Evolutionary conservation across 139 green algal genomes (phyloP).

Genomic region (Zygnema cylindricum): DNA sequence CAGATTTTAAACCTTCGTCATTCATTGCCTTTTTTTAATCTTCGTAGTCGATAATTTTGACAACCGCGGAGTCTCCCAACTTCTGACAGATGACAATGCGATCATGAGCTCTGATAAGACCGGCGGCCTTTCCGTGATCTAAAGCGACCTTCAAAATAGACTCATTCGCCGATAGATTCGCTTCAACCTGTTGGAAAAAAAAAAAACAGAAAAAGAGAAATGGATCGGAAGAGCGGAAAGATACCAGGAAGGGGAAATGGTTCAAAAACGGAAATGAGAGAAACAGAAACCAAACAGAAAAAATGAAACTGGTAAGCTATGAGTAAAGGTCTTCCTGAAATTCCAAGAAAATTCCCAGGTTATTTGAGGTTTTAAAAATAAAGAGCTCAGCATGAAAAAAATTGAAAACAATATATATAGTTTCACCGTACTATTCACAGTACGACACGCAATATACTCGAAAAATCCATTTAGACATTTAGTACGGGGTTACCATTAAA

Average conservation of each 20-base stretch:
- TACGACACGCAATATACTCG: too few species aligned
- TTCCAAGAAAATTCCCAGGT: too few species aligned
- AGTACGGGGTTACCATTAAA: too few species aligned
- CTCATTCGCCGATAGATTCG: slow-evolving; percentile 46
- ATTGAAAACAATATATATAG: too few species aligned
- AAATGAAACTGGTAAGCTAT: too few species aligned
- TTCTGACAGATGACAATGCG: slow-evolving; percentile 58
- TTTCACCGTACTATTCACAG: too few species aligned
- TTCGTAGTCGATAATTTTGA: slow-evolving; percentile 57
- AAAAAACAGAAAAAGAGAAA: background rate
- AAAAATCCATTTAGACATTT: too few species aligned
- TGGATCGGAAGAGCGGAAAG: background rate
- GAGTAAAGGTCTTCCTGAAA: too few species aligned
- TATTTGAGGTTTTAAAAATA: too few species aligned
- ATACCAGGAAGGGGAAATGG: background rate
- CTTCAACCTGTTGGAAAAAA: background rate
- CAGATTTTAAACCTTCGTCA: too few species aligned
- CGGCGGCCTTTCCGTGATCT: slow-evolving; percentile 37
- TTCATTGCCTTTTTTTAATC: background rate
- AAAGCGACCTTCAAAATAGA: slow-evolving; percentile 57
- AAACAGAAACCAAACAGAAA: too few species aligned
- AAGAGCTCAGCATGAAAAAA: too few species aligned
- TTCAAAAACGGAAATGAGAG: background rate
- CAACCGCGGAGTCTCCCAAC: slow-evolving; percentile 56
- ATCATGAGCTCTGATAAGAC: slow-evolving; percentile 34